A percentile compares a stretch with the other conserved stretches of the same genome.
Evolutionary conservation across 2,329 filamentous ascomycete genomes (phyloP).

Genomic region (Pseudogymnoascus sp.): DNA sequence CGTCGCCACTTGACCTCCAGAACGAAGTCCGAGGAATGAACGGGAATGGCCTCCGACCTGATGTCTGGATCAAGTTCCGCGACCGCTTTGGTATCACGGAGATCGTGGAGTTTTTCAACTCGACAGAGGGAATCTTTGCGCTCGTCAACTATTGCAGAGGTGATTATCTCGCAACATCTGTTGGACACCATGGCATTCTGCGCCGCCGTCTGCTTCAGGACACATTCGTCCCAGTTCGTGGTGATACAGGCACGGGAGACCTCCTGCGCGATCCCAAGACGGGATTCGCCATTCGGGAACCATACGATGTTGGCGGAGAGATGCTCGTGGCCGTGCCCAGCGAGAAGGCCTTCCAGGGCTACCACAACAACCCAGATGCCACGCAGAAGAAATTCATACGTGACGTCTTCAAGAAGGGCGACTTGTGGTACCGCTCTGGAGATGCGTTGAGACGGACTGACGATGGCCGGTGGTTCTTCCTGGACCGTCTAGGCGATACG

Average conservation of each 20-base stretch:
- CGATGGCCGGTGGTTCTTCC: constrained; percentile 63
- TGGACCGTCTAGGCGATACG: constrained; percentile 65
- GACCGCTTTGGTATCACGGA: constrained; percentile 56
- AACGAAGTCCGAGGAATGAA: constrained; percentile 54
- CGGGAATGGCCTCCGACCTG: constrained; percentile 61
- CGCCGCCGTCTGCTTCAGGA: constrained; percentile 46
- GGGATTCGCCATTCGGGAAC: constrained; percentile 55
- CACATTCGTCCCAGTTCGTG: constrained; percentile 56
- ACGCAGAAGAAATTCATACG: constrained; percentile 59
- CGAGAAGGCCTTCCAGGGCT: constrained; percentile 57
- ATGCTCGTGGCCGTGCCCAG: constrained; percentile 58
- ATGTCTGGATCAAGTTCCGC: constrained; percentile 59
- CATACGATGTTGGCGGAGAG: constrained; percentile 66
- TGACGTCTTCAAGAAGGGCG: constrained; percentile 59
- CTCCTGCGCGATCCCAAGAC: constrained; percentile 60
- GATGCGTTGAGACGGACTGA: constrained; percentile 55
- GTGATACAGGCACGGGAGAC: constrained; percentile 62
- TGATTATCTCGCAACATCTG: constrained; percentile 54
- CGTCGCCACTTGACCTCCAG: constrained; percentile 51
- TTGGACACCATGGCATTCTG: constrained; percentile 65
- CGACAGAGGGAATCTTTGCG: constrained; percentile 62
- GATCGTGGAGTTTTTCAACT: constrained; percentile 71
- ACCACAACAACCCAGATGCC: constrained; percentile 60
- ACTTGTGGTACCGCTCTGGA: constrained; percentile 61
- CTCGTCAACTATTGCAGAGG: constrained; percentile 55